Percentiles rank a stretch among this genome's conserved stretches.
phyloP scores from a whole-genome alignment of 345 rosid species.

The Excoecaria cochinchinensis region DNA sequence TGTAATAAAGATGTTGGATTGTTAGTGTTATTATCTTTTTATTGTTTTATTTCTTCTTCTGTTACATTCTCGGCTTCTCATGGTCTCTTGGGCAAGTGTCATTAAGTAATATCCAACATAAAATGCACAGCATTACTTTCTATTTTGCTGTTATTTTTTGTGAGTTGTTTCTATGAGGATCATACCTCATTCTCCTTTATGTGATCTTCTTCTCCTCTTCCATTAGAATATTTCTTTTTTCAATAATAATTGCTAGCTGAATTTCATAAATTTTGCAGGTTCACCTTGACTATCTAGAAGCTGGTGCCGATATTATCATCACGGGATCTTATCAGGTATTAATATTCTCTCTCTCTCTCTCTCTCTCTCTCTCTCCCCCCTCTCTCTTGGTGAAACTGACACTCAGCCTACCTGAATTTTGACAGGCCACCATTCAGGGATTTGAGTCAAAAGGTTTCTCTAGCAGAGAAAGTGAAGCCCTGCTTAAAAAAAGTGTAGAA shows the following conservation, averaged over 20 bases:
- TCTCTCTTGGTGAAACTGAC: constrained; percentile 9
- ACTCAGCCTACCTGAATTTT: constrained; percentile 11
- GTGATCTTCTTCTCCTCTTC: not conserved
- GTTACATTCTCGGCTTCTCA: not conserved
- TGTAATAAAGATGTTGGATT: constrained; percentile 4
- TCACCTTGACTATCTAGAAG: constrained; percentile 80
- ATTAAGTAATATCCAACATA: not conserved
- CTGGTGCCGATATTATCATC: constrained; percentile 78
- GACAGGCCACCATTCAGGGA: constrained; percentile 80
- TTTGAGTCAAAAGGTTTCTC: constrained; percentile 72
- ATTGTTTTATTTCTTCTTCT: not conserved
- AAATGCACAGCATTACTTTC: not conserved
- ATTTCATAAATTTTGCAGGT: constrained; percentile 44
- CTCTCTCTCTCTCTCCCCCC: not conserved
- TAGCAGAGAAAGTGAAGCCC: constrained; percentile 47
- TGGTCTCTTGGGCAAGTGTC: not conserved
- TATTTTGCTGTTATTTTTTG: not conserved
- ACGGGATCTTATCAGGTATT: constrained; percentile 74
- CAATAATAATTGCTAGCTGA: constrained; percentile 11
- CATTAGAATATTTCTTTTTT: not conserved
- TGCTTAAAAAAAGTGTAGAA: constrained; percentile 67
- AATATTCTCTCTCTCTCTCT: not conserved
- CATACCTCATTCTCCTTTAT: not conserved
- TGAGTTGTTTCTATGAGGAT: not conserved
- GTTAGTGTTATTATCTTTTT: constrained; percentile 5